Percentiles rank a stretch among this genome's conserved stretches.
Conservation (phyloP, 1,284 basidiomycete genomes). For the Cystobasidiaceae sp. region DNA sequence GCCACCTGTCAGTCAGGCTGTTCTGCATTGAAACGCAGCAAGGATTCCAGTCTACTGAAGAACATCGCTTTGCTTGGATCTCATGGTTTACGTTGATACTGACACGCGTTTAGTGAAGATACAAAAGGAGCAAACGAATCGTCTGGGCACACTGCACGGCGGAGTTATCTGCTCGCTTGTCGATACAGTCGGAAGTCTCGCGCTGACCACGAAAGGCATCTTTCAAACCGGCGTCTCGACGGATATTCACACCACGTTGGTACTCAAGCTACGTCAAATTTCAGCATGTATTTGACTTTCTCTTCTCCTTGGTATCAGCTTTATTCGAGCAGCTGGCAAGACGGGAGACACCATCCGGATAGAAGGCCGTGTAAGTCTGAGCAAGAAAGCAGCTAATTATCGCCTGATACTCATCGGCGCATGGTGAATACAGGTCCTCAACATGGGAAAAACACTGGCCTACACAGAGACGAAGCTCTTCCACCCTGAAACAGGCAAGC, state of each 20-base stretch:
- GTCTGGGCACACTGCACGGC: slow-evolving; percentile 56
- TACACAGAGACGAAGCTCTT: slow-evolving; percentile 73
- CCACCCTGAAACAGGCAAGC: slow-evolving; percentile 57
- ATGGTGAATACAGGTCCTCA: slow-evolving; percentile 11
- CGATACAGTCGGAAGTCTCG: slow-evolving; percentile 77
- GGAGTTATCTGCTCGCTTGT: slow-evolving; percentile 77
- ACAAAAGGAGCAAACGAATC: slow-evolving; percentile 48
- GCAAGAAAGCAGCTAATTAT: not conserved
- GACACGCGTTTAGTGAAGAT: slow-evolving; percentile 12
- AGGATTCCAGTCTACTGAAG: no score
- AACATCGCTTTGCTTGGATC: not conserved
- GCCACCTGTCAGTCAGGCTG: slow-evolving; percentile 13
- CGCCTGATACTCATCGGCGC: not conserved
- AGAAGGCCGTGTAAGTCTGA: slow-evolving; percentile 31
- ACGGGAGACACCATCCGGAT: slow-evolving; percentile 32
- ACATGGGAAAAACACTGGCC: slow-evolving; percentile 69
- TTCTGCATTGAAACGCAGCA: not conserved
- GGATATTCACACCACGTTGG: slow-evolving; percentile 78
- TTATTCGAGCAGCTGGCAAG: slow-evolving; percentile 33
- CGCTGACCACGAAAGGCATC: slow-evolving; percentile 72
- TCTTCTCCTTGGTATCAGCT: slow-evolving; percentile 60
- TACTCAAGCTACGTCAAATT: slow-evolving; percentile 59
- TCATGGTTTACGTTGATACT: not conserved
- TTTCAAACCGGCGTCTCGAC: slow-evolving; percentile 81
- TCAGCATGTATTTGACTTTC: slow-evolving; percentile 58